A percentile compares a stretch with the other conserved stretches of the same genome.
Conservation (phyloP, 1,284 basidiomycete species). For the Puccinia triticina region DNA sequence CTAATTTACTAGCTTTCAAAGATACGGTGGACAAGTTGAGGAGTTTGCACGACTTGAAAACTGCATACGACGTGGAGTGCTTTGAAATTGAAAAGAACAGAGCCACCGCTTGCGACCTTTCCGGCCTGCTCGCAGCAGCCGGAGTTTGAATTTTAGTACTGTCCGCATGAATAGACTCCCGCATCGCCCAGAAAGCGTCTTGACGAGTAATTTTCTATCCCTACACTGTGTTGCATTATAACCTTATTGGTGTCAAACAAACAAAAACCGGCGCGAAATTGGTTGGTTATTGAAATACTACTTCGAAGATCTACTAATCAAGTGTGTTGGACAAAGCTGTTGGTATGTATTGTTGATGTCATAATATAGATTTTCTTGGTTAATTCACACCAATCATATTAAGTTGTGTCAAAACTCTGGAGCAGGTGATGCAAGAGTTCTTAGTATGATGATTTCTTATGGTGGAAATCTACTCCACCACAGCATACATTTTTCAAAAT, state of each 20-base stretch:
- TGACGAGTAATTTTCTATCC: not conserved
- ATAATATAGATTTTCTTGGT: too few species aligned
- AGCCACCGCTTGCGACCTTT: not conserved
- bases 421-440: too few species aligned
- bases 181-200: too few species aligned
- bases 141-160: not conserved
- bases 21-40: slow-evolving; percentile 44
- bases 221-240: not conserved
- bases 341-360: too few species aligned
- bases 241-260: not conserved
- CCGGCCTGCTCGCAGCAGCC: not conserved
- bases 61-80: slow-evolving; percentile 25
- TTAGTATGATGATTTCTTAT: too few species aligned
- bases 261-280: not conserved
- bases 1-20: slow-evolving; percentile 17
- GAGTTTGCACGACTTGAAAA: slow-evolving; percentile 44
- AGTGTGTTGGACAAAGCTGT: too few species aligned
- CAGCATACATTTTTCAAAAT: too few species aligned
- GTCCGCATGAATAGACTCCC: not conserved
- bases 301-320: not conserved
- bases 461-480: too few species aligned
- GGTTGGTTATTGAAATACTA: slow-evolving; percentile 6
- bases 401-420: too few species aligned
- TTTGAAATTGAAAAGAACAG: slow-evolving; percentile 14
- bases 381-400: too few species aligned